Evolutionary conservation across 2,329 filamentous ascomycete species (phyloP), one percentile per base, ranked within the genome.

Genomic region (Trematosphaeria pertusa): DNA sequence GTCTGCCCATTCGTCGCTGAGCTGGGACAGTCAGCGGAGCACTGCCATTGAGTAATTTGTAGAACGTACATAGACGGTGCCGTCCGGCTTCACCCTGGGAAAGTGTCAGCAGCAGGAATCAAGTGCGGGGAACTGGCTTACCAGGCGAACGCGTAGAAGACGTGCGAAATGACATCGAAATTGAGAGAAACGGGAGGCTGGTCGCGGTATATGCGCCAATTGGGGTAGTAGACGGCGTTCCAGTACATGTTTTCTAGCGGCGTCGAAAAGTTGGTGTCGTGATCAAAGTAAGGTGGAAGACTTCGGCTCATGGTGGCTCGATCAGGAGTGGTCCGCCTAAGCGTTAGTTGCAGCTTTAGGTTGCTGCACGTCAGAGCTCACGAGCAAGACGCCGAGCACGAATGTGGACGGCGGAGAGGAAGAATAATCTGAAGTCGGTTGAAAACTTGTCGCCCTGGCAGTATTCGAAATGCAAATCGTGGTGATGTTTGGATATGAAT

Each of bases 171-270:
- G 62, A 87, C 89, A 56, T 83, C 83, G 69, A 90, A 84, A 67
- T 89, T 88, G 64, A 93, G 75, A 44, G 84, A 84, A 1, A 84
- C 88, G 0, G 89, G 89, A 12, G 87, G 87, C 60, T 89, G 84
- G 54, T 86, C 82, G 46, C 81, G 79, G 72, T 91, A 91, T 57
- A 91, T 83, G 48, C 85, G 79, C 75, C 84, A 85, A 72, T 90
- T 93, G n/a, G 88, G 88, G 70, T 90, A 94, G 74, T 93, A 94
- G 14, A 91, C 87, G 17, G 87, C 89, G 70, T 94, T 94, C 63
- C 82, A 66, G 47, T 66, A 74, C 71, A 75, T 74, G 21, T 54
- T 61, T 61, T 67, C 48, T 35, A 61, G 54, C n/a, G 58, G 60
- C 56, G 61, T 52, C 32, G 62, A 64, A 54, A 64, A 63, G 40